These are phyloP conservation scores for Arabidopsis thaliana DNA, from an alignment of 345 rosid species.

Conservation along the genomic window TAIR10.1 NC_003076.8:9604501-9605000, in stretches of 20 bases:
- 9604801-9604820: not conserved
- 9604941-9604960: not conserved
- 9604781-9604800: not conserved
- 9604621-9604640: not conserved
- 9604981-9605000: too few species aligned
- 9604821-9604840: not conserved
- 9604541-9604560: not conserved
- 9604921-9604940: not conserved
- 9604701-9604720: not conserved
- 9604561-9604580: not conserved
- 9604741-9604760: not conserved
- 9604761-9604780: not conserved
- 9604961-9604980: too few species aligned
- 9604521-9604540: not conserved
- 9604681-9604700: not conserved
- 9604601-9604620: not conserved
- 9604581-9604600: not conserved
- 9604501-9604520: not conserved
- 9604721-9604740: not conserved
- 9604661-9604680: not conserved
- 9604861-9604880: not conserved
- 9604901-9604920: not conserved
- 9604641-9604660: not conserved
- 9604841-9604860: not conserved
- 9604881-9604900: not conserved